Evolutionary conservation across 805 yeast species (phyloP).

Genomic region (Kodamaea nitidulidarum): DNA sequence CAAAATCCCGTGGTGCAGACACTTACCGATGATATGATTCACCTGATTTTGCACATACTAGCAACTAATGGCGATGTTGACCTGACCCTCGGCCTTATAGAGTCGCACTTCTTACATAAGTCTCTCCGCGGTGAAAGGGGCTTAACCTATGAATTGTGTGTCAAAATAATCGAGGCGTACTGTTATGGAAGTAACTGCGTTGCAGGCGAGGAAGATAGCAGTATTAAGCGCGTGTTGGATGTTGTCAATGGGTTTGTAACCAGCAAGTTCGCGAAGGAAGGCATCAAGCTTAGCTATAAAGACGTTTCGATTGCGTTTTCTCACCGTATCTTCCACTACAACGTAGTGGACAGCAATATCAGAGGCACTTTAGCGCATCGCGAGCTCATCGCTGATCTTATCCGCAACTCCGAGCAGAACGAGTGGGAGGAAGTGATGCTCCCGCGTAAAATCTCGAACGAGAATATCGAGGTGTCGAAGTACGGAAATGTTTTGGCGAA

Average conservation of each 20-base stretch:
- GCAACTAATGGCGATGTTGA: slow-evolving; percentile 36
- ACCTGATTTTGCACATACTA: slow-evolving; percentile 27
- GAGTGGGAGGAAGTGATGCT: slow-evolving; percentile 11
- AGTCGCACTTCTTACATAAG: slow-evolving; percentile 34
- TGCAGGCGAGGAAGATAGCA: slow-evolving; percentile 3
- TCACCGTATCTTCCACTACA: slow-evolving; percentile 23
- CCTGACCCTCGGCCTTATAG: slow-evolving; percentile 31
- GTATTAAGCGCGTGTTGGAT: slow-evolving; percentile 28
- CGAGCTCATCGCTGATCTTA: slow-evolving; percentile 10
- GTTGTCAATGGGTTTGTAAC: slow-evolving; percentile 26
- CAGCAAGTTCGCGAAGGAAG: slow-evolving; percentile 10
- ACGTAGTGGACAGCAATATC: slow-evolving; percentile 23
- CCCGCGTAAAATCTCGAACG: slow-evolving; percentile 22
- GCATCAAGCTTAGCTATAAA: slow-evolving; percentile 15
- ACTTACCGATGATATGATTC: slow-evolving; percentile 21
- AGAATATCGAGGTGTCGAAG: slow-evolving; percentile 20
- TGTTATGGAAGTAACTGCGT: slow-evolving; percentile 15
- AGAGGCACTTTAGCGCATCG: slow-evolving; percentile 11
- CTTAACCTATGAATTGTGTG: slow-evolving; percentile 29
- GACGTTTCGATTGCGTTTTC: slow-evolving; percentile 32
- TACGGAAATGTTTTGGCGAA: slow-evolving; percentile 35
- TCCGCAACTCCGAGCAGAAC: slow-evolving; percentile 13
- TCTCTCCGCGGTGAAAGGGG: slow-evolving; percentile 29
- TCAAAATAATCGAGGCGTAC: slow-evolving; percentile 33
- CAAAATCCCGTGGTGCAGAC: slow-evolving; percentile 14